phyloP scores from a whole-genome alignment of 257 asterid genomes.

The Verbascum thapsus region DNA sequence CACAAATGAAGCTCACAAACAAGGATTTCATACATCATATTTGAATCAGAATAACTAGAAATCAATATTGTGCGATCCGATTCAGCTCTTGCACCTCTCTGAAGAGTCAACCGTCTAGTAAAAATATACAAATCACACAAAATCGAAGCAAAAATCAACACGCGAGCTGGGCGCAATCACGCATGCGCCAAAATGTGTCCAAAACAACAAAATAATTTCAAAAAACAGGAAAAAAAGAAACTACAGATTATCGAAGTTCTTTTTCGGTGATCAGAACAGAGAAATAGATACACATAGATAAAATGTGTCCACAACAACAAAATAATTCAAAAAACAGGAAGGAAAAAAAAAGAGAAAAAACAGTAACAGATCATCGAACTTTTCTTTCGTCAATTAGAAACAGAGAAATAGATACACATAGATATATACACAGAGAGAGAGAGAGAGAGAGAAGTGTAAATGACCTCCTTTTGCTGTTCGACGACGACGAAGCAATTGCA shows the following conservation, averaged over 20 bases:
- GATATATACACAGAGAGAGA: too few species aligned
- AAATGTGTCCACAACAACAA: too few species aligned
- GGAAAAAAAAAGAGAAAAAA: too few species aligned
- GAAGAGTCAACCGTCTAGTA: constrained; percentile 12
- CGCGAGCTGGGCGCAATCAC: constrained; percentile 3
- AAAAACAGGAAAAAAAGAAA: background rate
- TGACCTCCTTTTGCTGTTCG: constrained; percentile 61
- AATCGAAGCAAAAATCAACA: constrained; percentile 20
- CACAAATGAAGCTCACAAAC: constrained; percentile 16
- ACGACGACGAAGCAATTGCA: constrained; percentile 65
- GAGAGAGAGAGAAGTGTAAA: constrained; percentile 11
- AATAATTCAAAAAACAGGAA: too few species aligned
- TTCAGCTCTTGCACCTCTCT: constrained; percentile 22
- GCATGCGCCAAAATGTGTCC: background rate
- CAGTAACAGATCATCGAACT: too few species aligned
- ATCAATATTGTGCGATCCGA: constrained; percentile 25
- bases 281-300: background rate
- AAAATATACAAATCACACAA: constrained; percentile 19
- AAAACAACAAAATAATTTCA: background rate
- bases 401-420: background rate
- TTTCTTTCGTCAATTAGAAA: too few species aligned
- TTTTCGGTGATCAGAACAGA: background rate
- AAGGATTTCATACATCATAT: constrained; percentile 10
- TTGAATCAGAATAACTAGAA: background rate
- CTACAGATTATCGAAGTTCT: background rate